phyloP scores from a whole-genome alignment of 1,139 yeast genomes.

The Yamadazyma trypodendri region DNA sequence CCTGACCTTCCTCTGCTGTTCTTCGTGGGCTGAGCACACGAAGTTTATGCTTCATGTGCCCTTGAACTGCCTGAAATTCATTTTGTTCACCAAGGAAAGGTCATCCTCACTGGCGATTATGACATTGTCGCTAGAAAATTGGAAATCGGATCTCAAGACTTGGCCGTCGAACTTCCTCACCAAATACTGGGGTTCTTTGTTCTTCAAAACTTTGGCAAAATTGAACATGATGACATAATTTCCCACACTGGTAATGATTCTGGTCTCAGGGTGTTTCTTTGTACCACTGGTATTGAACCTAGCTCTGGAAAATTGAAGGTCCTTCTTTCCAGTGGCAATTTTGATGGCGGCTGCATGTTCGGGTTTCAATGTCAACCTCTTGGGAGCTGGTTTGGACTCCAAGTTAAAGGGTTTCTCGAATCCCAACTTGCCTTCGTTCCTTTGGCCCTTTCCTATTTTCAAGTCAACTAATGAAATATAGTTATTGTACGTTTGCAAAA shows the following conservation, averaged over 20 bases:
- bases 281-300: slow-evolving; percentile 64
- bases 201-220: slow-evolving; percentile 55
- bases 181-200: slow-evolving; percentile 52
- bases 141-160: slow-evolving; percentile 77
- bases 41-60: neutral
- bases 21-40: too few species aligned
- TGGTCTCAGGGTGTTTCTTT: slow-evolving; percentile 60
- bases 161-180: slow-evolving; percentile 62
- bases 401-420: slow-evolving; percentile 64
- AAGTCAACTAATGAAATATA: slow-evolving; percentile 70
- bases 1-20: too few species aligned
- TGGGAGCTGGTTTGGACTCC: slow-evolving; percentile 68
- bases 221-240: slow-evolving; percentile 84
- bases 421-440: slow-evolving; percentile 60
- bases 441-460: slow-evolving; percentile 57
- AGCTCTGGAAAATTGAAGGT: slow-evolving; percentile 65
- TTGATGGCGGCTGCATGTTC: slow-evolving; percentile 70
- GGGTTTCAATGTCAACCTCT: slow-evolving; percentile 64
- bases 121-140: slow-evolving; percentile 67
- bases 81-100: slow-evolving; percentile 62
- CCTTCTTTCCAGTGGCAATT: slow-evolving; percentile 46
- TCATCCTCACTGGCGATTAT: slow-evolving; percentile 73
- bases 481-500: slow-evolving; percentile 73
- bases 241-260: slow-evolving; percentile 75
- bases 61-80: slow-evolving; percentile 44